Evolutionary conservation across 2,329 filamentous ascomycete species (phyloP).

Genomic region (Aspergillus aculeatus): DNA sequence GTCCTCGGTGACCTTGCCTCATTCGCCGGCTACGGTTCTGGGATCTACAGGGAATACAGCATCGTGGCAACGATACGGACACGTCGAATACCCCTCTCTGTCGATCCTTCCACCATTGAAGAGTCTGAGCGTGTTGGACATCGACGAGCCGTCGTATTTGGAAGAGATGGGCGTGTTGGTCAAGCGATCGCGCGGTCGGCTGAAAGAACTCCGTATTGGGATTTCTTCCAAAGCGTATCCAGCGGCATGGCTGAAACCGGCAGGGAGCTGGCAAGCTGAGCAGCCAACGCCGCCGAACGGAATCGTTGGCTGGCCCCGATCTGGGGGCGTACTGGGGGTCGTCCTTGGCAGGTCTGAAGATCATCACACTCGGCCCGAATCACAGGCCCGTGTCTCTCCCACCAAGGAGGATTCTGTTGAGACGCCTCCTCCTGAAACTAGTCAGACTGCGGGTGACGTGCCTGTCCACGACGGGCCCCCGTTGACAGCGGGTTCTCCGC

Average conservation of each 20-base stretch:
- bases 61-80: slow-evolving; percentile 53
- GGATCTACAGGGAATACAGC: slow-evolving; percentile 25
- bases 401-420: slow-evolving; percentile 4
- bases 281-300: slow-evolving; percentile 11
- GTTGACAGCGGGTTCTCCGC: not conserved
- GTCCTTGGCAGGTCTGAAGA: slow-evolving; percentile 20
- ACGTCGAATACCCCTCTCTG: slow-evolving; percentile 76
- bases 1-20: slow-evolving; percentile 18
- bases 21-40: slow-evolving; percentile 16
- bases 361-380: not conserved
- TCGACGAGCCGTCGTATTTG: slow-evolving; percentile 78
- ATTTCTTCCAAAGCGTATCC: slow-evolving; percentile 52
- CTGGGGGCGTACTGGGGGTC: slow-evolving; percentile 35
- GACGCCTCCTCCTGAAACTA: not conserved
- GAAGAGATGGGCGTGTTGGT: slow-evolving; percentile 80
- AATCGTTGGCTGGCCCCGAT: slow-evolving; percentile 31
- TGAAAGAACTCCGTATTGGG: slow-evolving; percentile 72
- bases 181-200: slow-evolving; percentile 63
- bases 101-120: slow-evolving; percentile 73
- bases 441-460: not conserved
- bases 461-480: not conserved
- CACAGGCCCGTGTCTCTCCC: not conserved
- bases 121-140: slow-evolving; percentile 73
- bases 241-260: slow-evolving; percentile 30
- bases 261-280: slow-evolving; percentile 17